Evolutionary conservation across 306 rosid species (phyloP).

Genomic region (Neltuma alba): DNA sequence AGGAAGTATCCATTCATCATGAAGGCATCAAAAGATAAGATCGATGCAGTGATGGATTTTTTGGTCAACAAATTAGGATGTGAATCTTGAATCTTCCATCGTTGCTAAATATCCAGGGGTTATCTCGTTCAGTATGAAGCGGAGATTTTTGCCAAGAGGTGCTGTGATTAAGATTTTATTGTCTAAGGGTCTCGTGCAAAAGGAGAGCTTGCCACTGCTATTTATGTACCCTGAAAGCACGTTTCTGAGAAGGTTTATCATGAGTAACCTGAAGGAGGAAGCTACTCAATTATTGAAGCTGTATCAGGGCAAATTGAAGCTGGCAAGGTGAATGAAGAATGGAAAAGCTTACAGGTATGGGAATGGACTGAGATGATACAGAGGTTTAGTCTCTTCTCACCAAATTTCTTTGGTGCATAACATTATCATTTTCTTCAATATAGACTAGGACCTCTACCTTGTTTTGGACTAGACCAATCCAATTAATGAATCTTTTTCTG

Average conservation of each 20-base stretch:
- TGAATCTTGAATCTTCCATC: constrained; percentile 18
- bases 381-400: not conserved
- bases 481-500: not conserved
- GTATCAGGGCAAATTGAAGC: constrained; percentile 1
- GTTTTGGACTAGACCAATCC: not conserved
- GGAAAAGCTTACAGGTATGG: not conserved
- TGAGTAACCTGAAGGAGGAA: constrained; percentile 13
- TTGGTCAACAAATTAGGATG: constrained; percentile 39
- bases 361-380: not conserved
- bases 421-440: not conserved
- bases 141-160: constrained; percentile 41
- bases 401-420: not conserved
- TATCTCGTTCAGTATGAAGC: constrained; percentile 26
- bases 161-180: constrained; percentile 34
- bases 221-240: not conserved
- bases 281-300: constrained; percentile 1
- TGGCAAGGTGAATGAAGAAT: not conserved
- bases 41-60: constrained; percentile 35
- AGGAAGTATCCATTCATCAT: constrained; percentile 31
- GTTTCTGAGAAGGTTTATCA: constrained; percentile 31
- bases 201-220: not conserved
- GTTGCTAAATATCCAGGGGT: constrained; percentile 8
- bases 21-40: constrained; percentile 31
- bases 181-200: constrained; percentile 22
- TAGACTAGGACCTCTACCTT: not conserved